These are phyloP conservation scores for Paraphoma sp. DNA, from an alignment of 2,329 filamentous ascomycete species.

Conservation along the genomic window DNA sequence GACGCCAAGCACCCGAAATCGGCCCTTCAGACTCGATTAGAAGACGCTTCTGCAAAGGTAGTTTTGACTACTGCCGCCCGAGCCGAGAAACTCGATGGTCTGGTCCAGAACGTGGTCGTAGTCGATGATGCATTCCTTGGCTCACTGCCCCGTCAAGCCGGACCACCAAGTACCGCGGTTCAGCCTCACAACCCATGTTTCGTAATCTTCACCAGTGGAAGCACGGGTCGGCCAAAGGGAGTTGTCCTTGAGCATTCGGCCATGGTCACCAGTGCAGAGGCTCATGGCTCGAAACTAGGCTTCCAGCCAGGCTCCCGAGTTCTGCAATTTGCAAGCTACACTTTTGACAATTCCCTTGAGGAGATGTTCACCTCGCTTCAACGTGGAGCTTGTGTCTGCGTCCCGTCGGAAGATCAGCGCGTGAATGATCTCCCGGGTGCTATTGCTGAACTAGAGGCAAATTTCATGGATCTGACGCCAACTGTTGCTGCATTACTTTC, in stretches of 20 bases:
- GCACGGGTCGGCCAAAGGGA: slow-evolving; percentile 43
- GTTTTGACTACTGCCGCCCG: slow-evolving; percentile 49
- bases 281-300: slow-evolving; percentile 35
- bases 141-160: slow-evolving; percentile 27
- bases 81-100: slow-evolving; percentile 50
- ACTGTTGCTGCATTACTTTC: slow-evolving; percentile 60
- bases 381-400: slow-evolving; percentile 59
- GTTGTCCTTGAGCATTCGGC: slow-evolving; percentile 41
- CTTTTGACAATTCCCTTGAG: slow-evolving; percentile 63
- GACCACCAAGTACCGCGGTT: slow-evolving; percentile 26
- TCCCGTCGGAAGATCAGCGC: slow-evolving; percentile 62
- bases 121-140: slow-evolving; percentile 44
- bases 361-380: slow-evolving; percentile 63
- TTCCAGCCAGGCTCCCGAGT: slow-evolving; percentile 34
- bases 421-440: slow-evolving; percentile 60
- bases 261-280: slow-evolving; percentile 39
- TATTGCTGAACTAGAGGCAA: slow-evolving; percentile 33
- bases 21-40: slow-evolving; percentile 47
- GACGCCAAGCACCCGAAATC: slow-evolving; percentile 44
- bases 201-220: slow-evolving; percentile 43
- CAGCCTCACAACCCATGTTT: slow-evolving; percentile 36
- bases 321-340: slow-evolving; percentile 56
- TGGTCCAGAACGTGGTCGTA: slow-evolving; percentile 48
- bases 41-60: slow-evolving; percentile 49
- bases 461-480: slow-evolving; percentile 61